These are phyloP conservation scores for Neurospora sublineolata DNA, from an alignment of 495 filamentous ascomycete genomes.

Conservation along the genomic window DNA sequence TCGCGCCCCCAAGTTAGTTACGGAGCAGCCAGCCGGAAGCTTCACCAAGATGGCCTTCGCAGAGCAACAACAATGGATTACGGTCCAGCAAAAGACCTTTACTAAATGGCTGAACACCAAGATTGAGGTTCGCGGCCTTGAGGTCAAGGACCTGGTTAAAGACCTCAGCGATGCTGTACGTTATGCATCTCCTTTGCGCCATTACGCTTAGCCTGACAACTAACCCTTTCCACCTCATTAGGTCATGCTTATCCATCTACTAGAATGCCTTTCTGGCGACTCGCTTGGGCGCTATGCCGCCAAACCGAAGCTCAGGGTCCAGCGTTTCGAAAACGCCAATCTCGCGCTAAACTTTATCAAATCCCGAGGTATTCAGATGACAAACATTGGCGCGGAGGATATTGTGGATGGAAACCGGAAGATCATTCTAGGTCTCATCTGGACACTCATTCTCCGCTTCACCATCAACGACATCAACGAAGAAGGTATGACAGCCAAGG, in stretches of 20 bases:
- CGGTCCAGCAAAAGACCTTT: slow-evolving; percentile 98
- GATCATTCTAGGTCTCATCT: slow-evolving; percentile 93
- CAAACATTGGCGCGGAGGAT: slow-evolving; percentile 96
- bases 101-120: slow-evolving; percentile 99
- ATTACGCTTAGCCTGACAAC: background rate
- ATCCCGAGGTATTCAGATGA: slow-evolving; percentile 84
- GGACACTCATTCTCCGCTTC: slow-evolving; percentile 94
- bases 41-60: slow-evolving; percentile 40
- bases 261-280: slow-evolving; percentile 87
- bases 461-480: slow-evolving; percentile 98
- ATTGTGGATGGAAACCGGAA: slow-evolving; percentile 96
- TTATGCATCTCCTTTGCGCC: slow-evolving; percentile 7
- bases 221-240: slow-evolving; percentile 21
- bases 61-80: slow-evolving; percentile 82
- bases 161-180: slow-evolving; percentile 90
- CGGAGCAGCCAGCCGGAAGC: slow-evolving; percentile 1
- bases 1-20: slow-evolving; percentile 10
- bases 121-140: slow-evolving; percentile 59
- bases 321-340: slow-evolving; percentile 98
- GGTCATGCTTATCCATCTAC: slow-evolving; percentile 90
- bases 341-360: slow-evolving; percentile 88
- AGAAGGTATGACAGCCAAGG: slow-evolving; percentile 95
- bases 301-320: slow-evolving; percentile 88
- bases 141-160: slow-evolving; percentile 69
- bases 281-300: slow-evolving; percentile 94